These are phyloP conservation scores for Monosporascus ibericus DNA, from an alignment of 2,329 filamentous ascomycete genomes.

Conservation along the genomic window DNA sequence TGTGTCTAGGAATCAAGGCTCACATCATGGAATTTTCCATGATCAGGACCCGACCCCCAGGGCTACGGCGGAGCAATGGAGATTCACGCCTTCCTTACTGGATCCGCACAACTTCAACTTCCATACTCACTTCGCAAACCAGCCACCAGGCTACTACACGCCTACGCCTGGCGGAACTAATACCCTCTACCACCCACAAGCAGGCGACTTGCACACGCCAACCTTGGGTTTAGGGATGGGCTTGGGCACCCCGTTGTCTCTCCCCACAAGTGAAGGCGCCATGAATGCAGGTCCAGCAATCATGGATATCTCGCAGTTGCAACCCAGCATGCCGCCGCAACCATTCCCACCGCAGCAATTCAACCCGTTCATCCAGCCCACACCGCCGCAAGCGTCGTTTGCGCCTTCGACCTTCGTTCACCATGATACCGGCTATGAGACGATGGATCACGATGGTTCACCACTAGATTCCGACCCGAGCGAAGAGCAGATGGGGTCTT, in stretches of 20 bases:
- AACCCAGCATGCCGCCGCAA: slow-evolving; percentile 47
- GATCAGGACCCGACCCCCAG: slow-evolving; percentile 80
- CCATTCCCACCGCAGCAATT: slow-evolving; percentile 59
- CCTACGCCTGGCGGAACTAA: slow-evolving; percentile 78
- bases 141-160: slow-evolving; percentile 79
- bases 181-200: slow-evolving; percentile 74
- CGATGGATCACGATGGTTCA: slow-evolving; percentile 68
- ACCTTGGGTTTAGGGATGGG: slow-evolving; percentile 68
- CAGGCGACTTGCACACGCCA: slow-evolving; percentile 82
- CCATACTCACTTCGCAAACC: slow-evolving; percentile 65
- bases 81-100: slow-evolving; percentile 82
- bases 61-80: slow-evolving; percentile 73
- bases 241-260: slow-evolving; percentile 73
- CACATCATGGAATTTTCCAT: slow-evolving; percentile 40
- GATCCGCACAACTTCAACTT: slow-evolving; percentile 83
- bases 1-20: slow-evolving; percentile 43
- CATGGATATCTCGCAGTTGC: slow-evolving; percentile 64
- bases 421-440: slow-evolving; percentile 73
- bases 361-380: slow-evolving; percentile 63
- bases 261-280: slow-evolving; percentile 62
- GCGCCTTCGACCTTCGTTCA: slow-evolving; percentile 77
- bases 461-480: slow-evolving; percentile 53
- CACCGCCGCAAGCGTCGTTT: slow-evolving; percentile 54
- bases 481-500: slow-evolving; percentile 45
- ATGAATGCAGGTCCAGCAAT: slow-evolving; percentile 54